A percentile compares a stretch with the other conserved stretches of the same genome.
phyloP scores from a whole-genome alignment of 2,329 filamentous ascomycete genomes.

The Fusarium fujikuroi region DNA sequence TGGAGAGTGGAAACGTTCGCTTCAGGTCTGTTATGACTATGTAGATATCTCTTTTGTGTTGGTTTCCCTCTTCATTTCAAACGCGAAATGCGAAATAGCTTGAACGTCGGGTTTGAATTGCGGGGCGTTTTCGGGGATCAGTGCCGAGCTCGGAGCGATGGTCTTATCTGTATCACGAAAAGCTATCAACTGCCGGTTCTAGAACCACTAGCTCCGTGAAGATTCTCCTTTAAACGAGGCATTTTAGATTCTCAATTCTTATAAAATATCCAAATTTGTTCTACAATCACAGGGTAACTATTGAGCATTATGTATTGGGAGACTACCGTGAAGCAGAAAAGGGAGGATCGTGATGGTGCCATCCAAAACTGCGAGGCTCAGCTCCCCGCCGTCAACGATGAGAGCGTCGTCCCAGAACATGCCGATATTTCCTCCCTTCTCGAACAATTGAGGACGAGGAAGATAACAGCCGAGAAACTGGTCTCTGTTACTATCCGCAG shows the following conservation, averaged over 20 bases:
- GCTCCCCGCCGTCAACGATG: background rate
- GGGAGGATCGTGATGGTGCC: background rate
- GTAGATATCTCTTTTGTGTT: background rate
- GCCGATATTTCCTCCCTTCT: background rate
- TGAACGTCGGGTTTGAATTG: background rate
- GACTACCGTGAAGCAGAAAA: background rate
- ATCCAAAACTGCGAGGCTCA: background rate
- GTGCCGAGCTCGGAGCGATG: background rate
- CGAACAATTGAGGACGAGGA: background rate
- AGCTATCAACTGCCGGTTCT: background rate
- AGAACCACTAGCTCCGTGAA: background rate
- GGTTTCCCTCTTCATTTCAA: background rate
- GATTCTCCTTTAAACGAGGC: background rate
- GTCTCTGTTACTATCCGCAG: background rate
- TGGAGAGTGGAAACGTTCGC: constrained; percentile 54
- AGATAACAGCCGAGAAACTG: background rate
- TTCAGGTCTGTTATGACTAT: constrained; percentile 56
- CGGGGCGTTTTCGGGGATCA: background rate
- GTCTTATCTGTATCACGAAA: background rate
- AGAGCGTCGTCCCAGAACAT: background rate
- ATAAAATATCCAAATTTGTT: background rate
- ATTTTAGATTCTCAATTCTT: background rate
- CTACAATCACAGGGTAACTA: rapidly evolving
- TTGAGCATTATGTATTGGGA: background rate
- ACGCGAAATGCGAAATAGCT: background rate